phyloP scores from a whole-genome alignment of 768 basidiomycete species.

The Pleurotus platypus region DNA sequence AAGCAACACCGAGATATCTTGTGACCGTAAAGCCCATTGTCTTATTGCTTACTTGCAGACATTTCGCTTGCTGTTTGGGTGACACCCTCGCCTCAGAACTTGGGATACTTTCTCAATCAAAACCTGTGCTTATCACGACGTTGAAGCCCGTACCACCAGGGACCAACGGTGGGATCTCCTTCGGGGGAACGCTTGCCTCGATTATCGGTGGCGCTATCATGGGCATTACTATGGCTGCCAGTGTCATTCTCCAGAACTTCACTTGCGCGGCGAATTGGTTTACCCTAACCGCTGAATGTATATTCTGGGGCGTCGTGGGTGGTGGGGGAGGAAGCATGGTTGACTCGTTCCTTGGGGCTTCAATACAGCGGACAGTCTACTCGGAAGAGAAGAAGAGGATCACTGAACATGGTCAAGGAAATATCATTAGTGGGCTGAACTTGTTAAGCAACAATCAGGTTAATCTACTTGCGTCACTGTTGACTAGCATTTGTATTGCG shows the following conservation, averaged over 20 bases:
- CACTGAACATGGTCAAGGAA: constrained; percentile 48
- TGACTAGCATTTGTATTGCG: constrained; percentile 6
- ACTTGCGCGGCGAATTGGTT: constrained; percentile 42
- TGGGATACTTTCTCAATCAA: constrained; percentile 73
- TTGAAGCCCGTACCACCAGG: constrained; percentile 74
- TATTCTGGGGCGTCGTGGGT: constrained; percentile 58
- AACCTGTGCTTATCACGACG: constrained; percentile 79
- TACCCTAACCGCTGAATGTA: constrained; percentile 34
- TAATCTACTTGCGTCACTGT: constrained; percentile 17
- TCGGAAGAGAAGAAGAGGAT: constrained; percentile 58
- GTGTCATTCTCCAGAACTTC: constrained; percentile 59
- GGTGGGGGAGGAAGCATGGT: constrained; percentile 84
- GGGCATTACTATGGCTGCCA: constrained; percentile 55
- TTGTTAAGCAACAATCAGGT: constrained; percentile 86
- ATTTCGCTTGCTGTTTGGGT: constrained; percentile 85
- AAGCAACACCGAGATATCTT: constrained; percentile 14
- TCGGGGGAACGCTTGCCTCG: constrained; percentile 72
- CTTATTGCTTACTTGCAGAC: constrained; percentile 36
- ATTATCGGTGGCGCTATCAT: constrained; percentile 70
- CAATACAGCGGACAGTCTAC: constrained; percentile 78
- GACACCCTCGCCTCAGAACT: constrained; percentile 94
- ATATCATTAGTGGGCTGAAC: constrained; percentile 61
- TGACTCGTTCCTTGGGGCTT: constrained; percentile 87
- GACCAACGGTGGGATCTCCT: constrained; percentile 86
- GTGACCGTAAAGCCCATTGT: background rate